Conservation (phyloP, 495 filamentous ascomycete genomes). For the Thermochaetoides thermophila region DNA sequence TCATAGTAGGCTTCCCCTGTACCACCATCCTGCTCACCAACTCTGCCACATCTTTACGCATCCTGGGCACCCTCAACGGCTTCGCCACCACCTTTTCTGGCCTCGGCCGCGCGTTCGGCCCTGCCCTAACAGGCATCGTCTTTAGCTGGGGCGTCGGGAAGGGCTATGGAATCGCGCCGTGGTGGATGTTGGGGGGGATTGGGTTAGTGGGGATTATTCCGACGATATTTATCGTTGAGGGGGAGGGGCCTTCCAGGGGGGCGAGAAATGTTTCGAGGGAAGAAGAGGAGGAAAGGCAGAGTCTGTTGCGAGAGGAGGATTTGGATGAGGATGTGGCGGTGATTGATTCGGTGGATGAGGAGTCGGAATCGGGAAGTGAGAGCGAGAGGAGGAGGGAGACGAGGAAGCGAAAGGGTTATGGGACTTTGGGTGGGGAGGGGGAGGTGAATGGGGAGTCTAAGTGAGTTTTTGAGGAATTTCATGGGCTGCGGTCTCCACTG, state of each 20-base stretch:
- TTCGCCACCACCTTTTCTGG: slow-evolving; percentile 68
- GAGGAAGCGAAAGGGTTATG: neutral
- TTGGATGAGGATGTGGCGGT: slow-evolving; percentile 2
- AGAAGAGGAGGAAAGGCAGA: slow-evolving; percentile 14
- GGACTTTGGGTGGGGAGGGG: neutral
- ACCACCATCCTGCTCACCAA: slow-evolving; percentile 85
- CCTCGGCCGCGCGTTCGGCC: slow-evolving; percentile 62
- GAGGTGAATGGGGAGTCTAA: no score
- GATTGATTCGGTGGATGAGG: slow-evolving; percentile 1
- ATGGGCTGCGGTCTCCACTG: no score
- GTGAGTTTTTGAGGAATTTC: no score
- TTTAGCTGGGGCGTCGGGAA: slow-evolving; percentile 57
- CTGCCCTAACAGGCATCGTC: slow-evolving; percentile 46
- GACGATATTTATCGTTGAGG: slow-evolving; percentile 57
- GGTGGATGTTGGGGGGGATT: slow-evolving; percentile 55
- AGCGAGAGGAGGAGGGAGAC: neutral
- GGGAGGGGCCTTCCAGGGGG: slow-evolving; percentile 48
- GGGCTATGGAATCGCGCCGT: slow-evolving; percentile 61
- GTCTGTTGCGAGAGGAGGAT: neutral
- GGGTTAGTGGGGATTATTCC: slow-evolving; percentile 48
- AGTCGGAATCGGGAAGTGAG: neutral
- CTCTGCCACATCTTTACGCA: slow-evolving; percentile 53
- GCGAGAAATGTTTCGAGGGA: slow-evolving; percentile 25
- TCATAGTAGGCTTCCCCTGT: slow-evolving; percentile 76
- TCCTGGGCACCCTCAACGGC: slow-evolving; percentile 83